phyloP scores from a whole-genome alignment of 116 monocot genomes.

The Cymodocea nodosa region DNA sequence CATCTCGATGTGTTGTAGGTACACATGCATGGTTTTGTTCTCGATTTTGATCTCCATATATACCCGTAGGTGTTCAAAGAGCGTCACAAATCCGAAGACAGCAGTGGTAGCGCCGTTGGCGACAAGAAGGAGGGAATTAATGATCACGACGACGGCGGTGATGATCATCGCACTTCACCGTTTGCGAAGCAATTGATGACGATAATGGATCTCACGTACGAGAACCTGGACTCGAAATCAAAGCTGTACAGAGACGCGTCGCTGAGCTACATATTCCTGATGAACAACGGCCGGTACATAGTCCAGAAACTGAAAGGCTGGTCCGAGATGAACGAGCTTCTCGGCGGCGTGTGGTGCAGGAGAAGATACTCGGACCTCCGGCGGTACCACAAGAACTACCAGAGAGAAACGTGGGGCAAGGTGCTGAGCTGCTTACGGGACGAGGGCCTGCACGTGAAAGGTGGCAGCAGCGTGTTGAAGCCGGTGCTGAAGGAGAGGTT shows the following conservation, averaged over 20 bases:
- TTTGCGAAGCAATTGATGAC: conserved; percentile 31
- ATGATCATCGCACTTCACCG: background rate
- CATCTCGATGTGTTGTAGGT: too few relatives aligned
- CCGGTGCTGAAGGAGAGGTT: conserved; percentile 44
- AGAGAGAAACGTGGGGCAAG: conserved; percentile 50
- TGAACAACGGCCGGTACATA: conserved; percentile 87
- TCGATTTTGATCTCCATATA: too few relatives aligned
- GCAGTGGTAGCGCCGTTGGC: background rate
- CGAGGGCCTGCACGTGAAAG: conserved; percentile 29
- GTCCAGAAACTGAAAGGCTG: conserved; percentile 50
- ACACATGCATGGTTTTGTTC: too few relatives aligned
- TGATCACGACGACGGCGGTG: background rate
- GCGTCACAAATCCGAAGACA: background rate
- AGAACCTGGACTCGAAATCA: conserved; percentile 37
- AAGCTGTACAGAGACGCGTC: conserved; percentile 58
- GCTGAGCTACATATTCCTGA: conserved; percentile 53
- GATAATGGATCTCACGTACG: conserved; percentile 47
- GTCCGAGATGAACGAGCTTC: conserved; percentile 28
- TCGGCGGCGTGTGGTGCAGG: conserved; percentile 44
- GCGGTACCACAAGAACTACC: conserved; percentile 58
- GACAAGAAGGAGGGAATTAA: background rate
- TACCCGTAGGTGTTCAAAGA: conserved; percentile 1
- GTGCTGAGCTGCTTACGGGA: conserved; percentile 38
- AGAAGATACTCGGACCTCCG: conserved; percentile 31
- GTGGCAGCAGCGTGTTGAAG: conserved; percentile 15